A percentile compares a stretch with the other conserved stretches of the same genome.
These are phyloP conservation scores for Cynara cardunculus DNA, from an alignment of 129 eudicot species.

Conservation along the genomic window DNA sequence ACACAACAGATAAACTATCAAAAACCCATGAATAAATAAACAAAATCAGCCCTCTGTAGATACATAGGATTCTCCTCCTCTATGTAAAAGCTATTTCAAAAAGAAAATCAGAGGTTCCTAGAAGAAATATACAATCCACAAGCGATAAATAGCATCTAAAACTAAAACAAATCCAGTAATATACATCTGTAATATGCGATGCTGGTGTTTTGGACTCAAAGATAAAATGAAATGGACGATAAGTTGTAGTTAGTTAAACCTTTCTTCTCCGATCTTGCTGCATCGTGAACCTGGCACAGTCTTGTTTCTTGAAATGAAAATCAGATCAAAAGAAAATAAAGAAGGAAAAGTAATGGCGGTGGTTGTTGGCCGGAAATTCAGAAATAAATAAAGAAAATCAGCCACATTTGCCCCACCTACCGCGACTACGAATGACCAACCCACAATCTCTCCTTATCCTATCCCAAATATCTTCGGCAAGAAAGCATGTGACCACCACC, in stretches of 20 bases:
- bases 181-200: background rate
- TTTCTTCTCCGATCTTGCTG: slow-evolving; percentile 71
- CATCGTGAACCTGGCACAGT: slow-evolving; percentile 31
- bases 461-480: slow-evolving; percentile 14
- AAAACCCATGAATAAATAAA: too few relatives aligned
- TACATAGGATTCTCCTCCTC: background rate
- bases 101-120: background rate
- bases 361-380: slow-evolving; percentile 3
- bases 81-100: background rate
- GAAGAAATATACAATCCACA: background rate
- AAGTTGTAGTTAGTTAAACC: slow-evolving; percentile 28
- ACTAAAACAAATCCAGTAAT: background rate
- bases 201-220: background rate
- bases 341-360: background rate
- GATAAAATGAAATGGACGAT: background rate
- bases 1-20: background rate
- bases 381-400: slow-evolving; percentile 20
- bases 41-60: background rate
- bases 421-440: slow-evolving; percentile 43
- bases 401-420: slow-evolving; percentile 63
- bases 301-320: slow-evolving; percentile 8
- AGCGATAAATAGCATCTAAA: slow-evolving; percentile 12
- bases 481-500: background rate
- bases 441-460: slow-evolving; percentile 13
- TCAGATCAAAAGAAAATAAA: slow-evolving; percentile 1